These are phyloP conservation scores for Lactarius quietus DNA, from an alignment of 768 basidiomycete species.

Conservation along the genomic window DNA sequence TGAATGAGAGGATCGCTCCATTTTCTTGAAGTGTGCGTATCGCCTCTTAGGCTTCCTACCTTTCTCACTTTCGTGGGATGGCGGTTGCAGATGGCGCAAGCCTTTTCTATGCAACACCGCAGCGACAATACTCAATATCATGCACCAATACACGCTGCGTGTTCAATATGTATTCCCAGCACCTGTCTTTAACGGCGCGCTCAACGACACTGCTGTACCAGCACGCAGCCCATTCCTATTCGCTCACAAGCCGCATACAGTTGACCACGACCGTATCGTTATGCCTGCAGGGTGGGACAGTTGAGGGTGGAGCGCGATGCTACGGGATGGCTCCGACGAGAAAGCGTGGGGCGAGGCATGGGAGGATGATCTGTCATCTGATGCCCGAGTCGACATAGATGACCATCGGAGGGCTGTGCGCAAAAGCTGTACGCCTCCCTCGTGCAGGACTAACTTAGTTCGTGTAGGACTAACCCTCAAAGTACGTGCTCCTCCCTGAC, in stretches of 20 bases:
- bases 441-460: constrained; percentile 78
- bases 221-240: constrained; percentile 83
- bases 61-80: constrained; percentile 1
- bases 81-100: constrained; percentile 87
- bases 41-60: constrained; percentile 19
- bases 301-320: constrained; percentile 90
- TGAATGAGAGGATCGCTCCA: too few species aligned
- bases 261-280: constrained; percentile 89
- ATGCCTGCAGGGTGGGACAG: constrained; percentile 98
- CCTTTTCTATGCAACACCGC: constrained; percentile 85
- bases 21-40: constrained; percentile 80
- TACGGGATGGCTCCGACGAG: constrained; percentile 90
- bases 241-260: constrained; percentile 78
- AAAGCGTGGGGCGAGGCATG: constrained; percentile 75
- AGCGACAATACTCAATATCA: constrained; percentile 62
- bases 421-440: constrained; percentile 64
- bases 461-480: too few species aligned
- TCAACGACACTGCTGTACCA: constrained; percentile 41
- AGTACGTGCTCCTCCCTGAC: constrained; percentile 41
- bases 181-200: constrained; percentile 41
- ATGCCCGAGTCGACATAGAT: constrained; percentile 38
- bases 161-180: constrained; percentile 72
- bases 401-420: constrained; percentile 50
- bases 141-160: constrained; percentile 83
- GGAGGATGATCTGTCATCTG: constrained; percentile 58